These are phyloP conservation scores for Diplotaxis tenuifolia DNA, from an alignment of 345 rosid species.

Conservation along the genomic window DNA sequence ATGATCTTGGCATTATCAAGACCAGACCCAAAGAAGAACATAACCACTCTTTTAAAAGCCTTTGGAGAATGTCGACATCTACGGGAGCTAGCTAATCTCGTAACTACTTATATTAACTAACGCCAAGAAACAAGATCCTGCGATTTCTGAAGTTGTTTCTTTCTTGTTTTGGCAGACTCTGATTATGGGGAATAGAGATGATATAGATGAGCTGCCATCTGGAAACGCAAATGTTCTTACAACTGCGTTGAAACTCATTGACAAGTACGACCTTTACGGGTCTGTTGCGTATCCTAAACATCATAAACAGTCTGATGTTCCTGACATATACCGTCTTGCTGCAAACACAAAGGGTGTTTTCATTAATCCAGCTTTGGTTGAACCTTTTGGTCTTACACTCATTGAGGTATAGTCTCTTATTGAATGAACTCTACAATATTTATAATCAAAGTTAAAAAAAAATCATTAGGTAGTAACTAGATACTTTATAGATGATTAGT, in stretches of 20 bases:
- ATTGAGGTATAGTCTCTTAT: constrained; percentile 63
- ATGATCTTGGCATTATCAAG: constrained; percentile 96
- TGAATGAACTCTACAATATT: background rate
- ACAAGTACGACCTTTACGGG: constrained; percentile 93
- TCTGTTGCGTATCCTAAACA: constrained; percentile 94
- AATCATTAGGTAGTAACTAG: too few relatives aligned
- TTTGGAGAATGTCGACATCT: constrained; percentile 91
- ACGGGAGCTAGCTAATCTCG: constrained; percentile 95
- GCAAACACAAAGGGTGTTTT: constrained; percentile 96
- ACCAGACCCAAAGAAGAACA: constrained; percentile 95
- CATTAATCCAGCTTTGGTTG: constrained; percentile 95
- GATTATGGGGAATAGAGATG: constrained; percentile 94
- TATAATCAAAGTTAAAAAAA: too few relatives aligned
- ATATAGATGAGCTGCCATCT: constrained; percentile 74
- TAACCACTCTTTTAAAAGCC: constrained; percentile 88
- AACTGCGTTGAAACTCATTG: constrained; percentile 79
- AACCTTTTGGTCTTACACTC: constrained; percentile 95
- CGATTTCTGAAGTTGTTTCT: background rate
- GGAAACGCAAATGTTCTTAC: constrained; percentile 83
- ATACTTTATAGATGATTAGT: too few relatives aligned
- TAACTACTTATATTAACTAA: constrained; percentile 27
- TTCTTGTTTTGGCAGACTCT: constrained; percentile 53
- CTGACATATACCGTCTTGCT: constrained; percentile 91
- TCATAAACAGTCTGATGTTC: constrained; percentile 94
- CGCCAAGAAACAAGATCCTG: background rate